Conservation (phyloP, 108 stramenopile genomes). For the Pseudonitzschia multistriata region DNA sequence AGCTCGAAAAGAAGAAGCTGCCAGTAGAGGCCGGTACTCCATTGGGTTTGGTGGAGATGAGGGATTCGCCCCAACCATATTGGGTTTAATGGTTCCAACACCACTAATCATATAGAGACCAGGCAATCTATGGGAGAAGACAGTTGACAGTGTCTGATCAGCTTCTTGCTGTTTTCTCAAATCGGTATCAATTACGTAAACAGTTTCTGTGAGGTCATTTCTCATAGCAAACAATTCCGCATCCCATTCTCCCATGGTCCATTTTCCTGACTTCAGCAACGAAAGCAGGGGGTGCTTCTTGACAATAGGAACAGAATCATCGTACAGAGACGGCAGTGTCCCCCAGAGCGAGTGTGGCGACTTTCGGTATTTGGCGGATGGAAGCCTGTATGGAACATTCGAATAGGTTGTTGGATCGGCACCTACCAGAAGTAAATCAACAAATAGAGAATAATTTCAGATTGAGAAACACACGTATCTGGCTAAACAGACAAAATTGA, state of each 20-base stretch:
- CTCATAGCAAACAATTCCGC: constrained; percentile 1
- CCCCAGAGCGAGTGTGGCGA: constrained; percentile 90
- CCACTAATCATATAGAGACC: constrained; percentile 79
- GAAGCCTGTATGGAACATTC: constrained; percentile 65
- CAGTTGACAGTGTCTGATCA: constrained; percentile 53
- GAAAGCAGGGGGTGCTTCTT: constrained; percentile 51
- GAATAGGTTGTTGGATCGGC: constrained; percentile 73
- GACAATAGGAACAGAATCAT: constrained; percentile 24
- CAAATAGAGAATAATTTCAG: neutral
- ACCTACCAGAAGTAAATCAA: constrained; percentile 26
- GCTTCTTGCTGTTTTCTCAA: constrained; percentile 80
- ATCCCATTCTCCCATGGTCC: no score
- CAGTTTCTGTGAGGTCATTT: constrained; percentile 43
- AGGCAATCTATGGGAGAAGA: constrained; percentile 71
- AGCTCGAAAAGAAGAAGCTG: constrained; percentile 73
- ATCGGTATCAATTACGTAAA: constrained; percentile 81
- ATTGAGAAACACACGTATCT: neutral
- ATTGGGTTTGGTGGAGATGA: constrained; percentile 49
- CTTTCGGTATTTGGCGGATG: constrained; percentile 61
- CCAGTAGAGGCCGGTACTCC: constrained; percentile 60
- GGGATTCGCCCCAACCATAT: constrained; percentile 22
- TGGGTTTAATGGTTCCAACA: constrained; percentile 44
- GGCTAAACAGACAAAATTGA: neutral
- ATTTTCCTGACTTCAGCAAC: constrained; percentile 38
- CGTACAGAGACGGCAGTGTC: constrained; percentile 61